phyloP scores from a whole-genome alignment of 129 eudicot genomes.

The Solidago caesia region DNA sequence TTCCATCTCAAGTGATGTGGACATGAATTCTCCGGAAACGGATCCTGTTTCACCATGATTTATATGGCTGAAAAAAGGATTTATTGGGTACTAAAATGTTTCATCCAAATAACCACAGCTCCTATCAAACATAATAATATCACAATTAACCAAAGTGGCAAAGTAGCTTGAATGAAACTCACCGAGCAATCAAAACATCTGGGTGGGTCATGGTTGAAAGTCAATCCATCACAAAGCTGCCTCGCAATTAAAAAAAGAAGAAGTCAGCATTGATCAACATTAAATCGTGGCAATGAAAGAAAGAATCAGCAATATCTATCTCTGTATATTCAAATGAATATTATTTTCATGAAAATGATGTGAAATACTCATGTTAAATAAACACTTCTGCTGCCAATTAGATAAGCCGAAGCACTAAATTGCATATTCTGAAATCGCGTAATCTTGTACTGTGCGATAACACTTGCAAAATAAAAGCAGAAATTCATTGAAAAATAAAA shows the following conservation, averaged over 20 bases:
- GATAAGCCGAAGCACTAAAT: conserved; percentile 9
- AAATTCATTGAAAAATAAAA: conserved; percentile 24
- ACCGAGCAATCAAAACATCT: conserved; percentile 79
- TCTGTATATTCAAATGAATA: too few species aligned
- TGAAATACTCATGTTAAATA: background rate
- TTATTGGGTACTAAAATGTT: conserved; percentile 19
- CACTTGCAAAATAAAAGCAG: background rate
- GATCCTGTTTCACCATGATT: conserved; percentile 20
- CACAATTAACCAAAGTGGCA: background rate
- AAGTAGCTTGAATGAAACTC: conserved; percentile 32
- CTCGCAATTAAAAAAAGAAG: conserved; percentile 27
- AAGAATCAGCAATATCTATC: conserved; percentile 11
- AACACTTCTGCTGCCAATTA: background rate
- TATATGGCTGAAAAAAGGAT: conserved; percentile 17
- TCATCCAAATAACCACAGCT: conserved; percentile 8
- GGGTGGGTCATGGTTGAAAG: conserved; percentile 91
- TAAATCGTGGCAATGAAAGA: conserved; percentile 8
- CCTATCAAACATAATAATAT: conserved; percentile 5
- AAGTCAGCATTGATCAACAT: conserved; percentile 27
- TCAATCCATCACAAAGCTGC: conserved; percentile 89
- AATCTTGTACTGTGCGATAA: conserved; percentile 11
- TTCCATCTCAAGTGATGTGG: conserved; percentile 26
- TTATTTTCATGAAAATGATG: background rate
- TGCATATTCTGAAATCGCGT: background rate
- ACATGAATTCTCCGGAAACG: conserved; percentile 21